Evolutionary conservation across 2,329 filamentous ascomycete species (phyloP).

Genomic region (Zasmidium cellare): DNA sequence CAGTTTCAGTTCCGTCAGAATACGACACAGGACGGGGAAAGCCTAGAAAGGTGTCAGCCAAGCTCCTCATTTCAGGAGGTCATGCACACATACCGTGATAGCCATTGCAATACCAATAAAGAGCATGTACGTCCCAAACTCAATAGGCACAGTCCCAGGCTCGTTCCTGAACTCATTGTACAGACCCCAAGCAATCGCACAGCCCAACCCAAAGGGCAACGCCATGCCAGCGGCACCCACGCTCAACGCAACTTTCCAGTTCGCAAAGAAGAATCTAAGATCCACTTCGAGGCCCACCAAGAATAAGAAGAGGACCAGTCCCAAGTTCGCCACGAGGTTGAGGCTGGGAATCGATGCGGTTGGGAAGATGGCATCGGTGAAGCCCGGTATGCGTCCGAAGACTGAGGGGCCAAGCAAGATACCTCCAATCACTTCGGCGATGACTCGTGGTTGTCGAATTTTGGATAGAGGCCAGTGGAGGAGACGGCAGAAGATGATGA

Average conservation of each 20-base stretch:
- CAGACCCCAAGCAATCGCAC: slow-evolving; percentile 76
- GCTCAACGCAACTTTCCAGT: slow-evolving; percentile 76
- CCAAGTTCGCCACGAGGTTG: slow-evolving; percentile 77
- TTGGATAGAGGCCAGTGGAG: slow-evolving; percentile 76
- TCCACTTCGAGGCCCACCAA: slow-evolving; percentile 87
- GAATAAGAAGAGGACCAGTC: slow-evolving; percentile 82
- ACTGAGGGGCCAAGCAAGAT: slow-evolving; percentile 84
- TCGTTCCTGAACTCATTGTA: slow-evolving; percentile 71
- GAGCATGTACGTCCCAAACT: slow-evolving; percentile 64
- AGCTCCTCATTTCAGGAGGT: not conserved
- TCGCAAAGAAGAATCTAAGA: slow-evolving; percentile 71
- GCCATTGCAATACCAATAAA: slow-evolving; percentile 93
- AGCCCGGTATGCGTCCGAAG: slow-evolving; percentile 81
- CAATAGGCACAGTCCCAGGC: slow-evolving; percentile 55
- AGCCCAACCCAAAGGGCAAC: slow-evolving; percentile 79
- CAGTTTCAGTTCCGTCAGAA: slow-evolving; percentile 86
- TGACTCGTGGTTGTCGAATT: slow-evolving; percentile 77
- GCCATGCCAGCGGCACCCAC: slow-evolving; percentile 79
- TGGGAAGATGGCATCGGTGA: slow-evolving; percentile 76
- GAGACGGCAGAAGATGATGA: slow-evolving; percentile 72
- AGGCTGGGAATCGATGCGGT: slow-evolving; percentile 71
- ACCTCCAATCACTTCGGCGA: slow-evolving; percentile 81
- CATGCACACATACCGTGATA: slow-evolving; percentile 65
- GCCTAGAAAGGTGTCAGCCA: slow-evolving; percentile 45
- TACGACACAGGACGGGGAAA: slow-evolving; percentile 89